Conservation (phyloP, 1,284 basidiomycete genomes). For the Sanghuangporus weigelae region DNA sequence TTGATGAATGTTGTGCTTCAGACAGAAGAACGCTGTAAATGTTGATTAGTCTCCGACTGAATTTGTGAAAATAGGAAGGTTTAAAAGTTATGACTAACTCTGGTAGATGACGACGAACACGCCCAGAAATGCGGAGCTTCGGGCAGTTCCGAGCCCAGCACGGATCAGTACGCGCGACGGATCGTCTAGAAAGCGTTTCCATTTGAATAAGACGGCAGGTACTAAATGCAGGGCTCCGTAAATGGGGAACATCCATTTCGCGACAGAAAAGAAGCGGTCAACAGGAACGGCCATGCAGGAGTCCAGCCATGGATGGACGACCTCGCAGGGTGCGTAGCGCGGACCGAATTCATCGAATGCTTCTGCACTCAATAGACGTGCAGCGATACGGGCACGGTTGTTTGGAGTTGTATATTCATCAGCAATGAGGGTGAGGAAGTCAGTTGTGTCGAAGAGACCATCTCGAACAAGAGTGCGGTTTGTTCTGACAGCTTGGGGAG, state of each 20-base stretch:
- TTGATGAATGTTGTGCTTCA: constrained; percentile 57
- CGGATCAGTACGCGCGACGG: constrained; percentile 61
- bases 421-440: constrained; percentile 50
- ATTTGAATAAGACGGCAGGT: constrained; percentile 77
- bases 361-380: constrained; percentile 31
- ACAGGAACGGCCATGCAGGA: constrained; percentile 65
- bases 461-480: constrained; percentile 58
- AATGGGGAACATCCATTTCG: constrained; percentile 79
- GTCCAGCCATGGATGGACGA: constrained; percentile 79
- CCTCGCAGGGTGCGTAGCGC: constrained; percentile 55
- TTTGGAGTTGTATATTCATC: constrained; percentile 35
- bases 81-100: constrained; percentile 38
- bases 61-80: neutral
- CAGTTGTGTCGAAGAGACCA: constrained; percentile 48
- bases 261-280: constrained; percentile 77
- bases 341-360: constrained; percentile 42
- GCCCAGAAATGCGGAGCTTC: constrained; percentile 88
- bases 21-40: constrained; percentile 66
- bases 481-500: constrained; percentile 53
- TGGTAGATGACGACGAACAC: constrained; percentile 86
- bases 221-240: constrained; percentile 92
- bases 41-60: constrained; percentile 1
- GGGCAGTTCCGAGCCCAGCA: constrained; percentile 67
- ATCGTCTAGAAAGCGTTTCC: constrained; percentile 51
- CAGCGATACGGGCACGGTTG: constrained; percentile 35